phyloP scores from a whole-genome alignment of 2,329 filamentous ascomycete species.

The Pezicula radicicola region DNA sequence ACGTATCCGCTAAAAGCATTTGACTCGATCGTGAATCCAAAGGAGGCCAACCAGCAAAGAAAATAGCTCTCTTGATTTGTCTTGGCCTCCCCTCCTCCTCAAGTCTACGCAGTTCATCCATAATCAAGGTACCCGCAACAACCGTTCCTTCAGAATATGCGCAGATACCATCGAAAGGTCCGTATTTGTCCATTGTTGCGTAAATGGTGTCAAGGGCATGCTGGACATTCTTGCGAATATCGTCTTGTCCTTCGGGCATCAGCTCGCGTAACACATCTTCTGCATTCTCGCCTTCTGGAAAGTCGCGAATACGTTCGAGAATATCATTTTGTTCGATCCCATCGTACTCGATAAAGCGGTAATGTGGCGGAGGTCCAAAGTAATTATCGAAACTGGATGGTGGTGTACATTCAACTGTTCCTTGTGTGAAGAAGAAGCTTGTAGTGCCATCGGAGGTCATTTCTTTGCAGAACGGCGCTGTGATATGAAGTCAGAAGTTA shows the following conservation, averaged over 20 bases:
- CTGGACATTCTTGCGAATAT: slow-evolving; percentile 18
- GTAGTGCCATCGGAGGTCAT: slow-evolving; percentile 39
- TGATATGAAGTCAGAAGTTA: no score
- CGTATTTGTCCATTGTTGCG: slow-evolving; percentile 40
- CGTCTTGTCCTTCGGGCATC: slow-evolving; percentile 9
- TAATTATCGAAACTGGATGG: slow-evolving; percentile 51
- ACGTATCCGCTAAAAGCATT: slow-evolving; percentile 47
- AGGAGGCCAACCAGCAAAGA: slow-evolving; percentile 51
- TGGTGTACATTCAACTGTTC: slow-evolving; percentile 42
- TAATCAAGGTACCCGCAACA: slow-evolving; percentile 47
- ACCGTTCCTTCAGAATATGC: slow-evolving; percentile 59
- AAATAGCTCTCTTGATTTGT: slow-evolving; percentile 40
- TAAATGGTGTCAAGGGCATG: slow-evolving; percentile 30
- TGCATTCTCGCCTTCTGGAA: slow-evolving; percentile 17
- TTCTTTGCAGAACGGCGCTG: slow-evolving; percentile 46
- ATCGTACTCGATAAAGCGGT: slow-evolving; percentile 50
- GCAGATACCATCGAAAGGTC: slow-evolving; percentile 48
- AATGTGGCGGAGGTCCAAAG: slow-evolving; percentile 28
- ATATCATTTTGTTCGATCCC: slow-evolving; percentile 26
- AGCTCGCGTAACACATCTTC: slow-evolving; percentile 21
- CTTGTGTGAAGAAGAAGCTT: slow-evolving; percentile 49
- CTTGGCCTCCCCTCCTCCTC: slow-evolving; percentile 27
- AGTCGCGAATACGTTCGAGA: slow-evolving; percentile 19
- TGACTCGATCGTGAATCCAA: slow-evolving; percentile 39
- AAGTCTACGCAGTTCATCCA: slow-evolving; percentile 44